Percentiles rank a stretch among this genome's conserved stretches.
Conservation (phyloP, 2,329 filamentous ascomycete genomes). For the Talaromyces sp. region DNA sequence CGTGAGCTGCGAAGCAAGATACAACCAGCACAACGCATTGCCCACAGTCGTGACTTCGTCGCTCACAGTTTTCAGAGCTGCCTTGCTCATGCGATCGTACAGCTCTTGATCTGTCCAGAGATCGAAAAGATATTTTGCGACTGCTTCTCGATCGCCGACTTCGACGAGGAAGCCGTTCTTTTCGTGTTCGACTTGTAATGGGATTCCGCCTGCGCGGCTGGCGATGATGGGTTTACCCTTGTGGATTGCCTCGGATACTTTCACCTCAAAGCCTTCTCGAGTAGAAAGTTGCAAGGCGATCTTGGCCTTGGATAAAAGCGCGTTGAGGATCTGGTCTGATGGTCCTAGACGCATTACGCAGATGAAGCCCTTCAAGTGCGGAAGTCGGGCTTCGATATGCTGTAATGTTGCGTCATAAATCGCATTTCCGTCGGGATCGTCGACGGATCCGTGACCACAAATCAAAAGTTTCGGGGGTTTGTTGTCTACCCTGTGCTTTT, state of each 20-base stretch:
- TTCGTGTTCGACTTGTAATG: conserved; percentile 69
- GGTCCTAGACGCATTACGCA: conserved; percentile 75
- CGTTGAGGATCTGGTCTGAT: conserved; percentile 77
- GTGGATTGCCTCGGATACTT: conserved; percentile 79
- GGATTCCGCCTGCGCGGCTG: conserved; percentile 74
- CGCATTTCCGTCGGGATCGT: conserved; percentile 72
- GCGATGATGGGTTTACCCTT: conserved; percentile 77
- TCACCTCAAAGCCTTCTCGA: conserved; percentile 81
- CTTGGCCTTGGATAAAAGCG: conserved; percentile 68
- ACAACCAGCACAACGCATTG: conserved; percentile 74
- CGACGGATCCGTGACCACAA: conserved; percentile 75
- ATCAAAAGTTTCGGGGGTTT: conserved; percentile 70
- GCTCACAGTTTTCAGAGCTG: conserved; percentile 65
- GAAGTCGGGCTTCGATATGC: conserved; percentile 63
- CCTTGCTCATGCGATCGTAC: conserved; percentile 65
- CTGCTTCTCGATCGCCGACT: conserved; percentile 66
- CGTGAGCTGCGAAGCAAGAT: conserved; percentile 67
- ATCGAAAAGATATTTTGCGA: conserved; percentile 65
- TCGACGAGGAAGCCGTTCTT: conserved; percentile 74
- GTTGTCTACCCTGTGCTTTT: conserved; percentile 49
- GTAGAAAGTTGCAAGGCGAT: conserved; percentile 77
- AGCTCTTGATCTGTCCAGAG: conserved; percentile 66
- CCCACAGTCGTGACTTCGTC: conserved; percentile 82
- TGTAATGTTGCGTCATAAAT: conserved; percentile 71
- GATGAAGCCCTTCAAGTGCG: conserved; percentile 63